Conservation (phyloP, 2,329 filamentous ascomycete species). For the Fusarium austroafricanum region DNA sequence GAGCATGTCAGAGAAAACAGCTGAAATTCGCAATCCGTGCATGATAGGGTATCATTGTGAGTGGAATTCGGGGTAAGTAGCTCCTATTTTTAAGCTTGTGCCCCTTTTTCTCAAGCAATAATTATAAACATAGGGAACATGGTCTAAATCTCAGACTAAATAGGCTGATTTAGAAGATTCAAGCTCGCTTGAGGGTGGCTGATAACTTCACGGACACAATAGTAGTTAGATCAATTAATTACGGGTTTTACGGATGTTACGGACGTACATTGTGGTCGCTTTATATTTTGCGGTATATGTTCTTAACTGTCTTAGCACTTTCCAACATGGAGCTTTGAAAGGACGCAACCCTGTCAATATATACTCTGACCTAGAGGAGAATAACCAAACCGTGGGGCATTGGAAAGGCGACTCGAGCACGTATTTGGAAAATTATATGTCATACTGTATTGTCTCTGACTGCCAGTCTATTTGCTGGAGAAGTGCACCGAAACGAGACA, state of each 20-base stretch:
- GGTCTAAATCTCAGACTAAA: background rate
- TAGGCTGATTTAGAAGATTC: background rate
- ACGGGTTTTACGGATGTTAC: background rate
- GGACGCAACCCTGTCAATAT: background rate
- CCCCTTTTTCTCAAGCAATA: background rate
- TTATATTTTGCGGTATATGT: background rate
- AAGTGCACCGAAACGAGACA: background rate
- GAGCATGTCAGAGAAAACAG: background rate
- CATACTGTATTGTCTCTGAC: background rate
- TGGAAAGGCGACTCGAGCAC: background rate
- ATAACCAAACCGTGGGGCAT: background rate
- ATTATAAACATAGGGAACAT: background rate
- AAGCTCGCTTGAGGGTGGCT: background rate
- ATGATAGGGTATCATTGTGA: background rate
- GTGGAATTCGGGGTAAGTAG: background rate
- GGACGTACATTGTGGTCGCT: background rate
- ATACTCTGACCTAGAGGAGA: background rate
- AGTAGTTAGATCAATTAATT: background rate
- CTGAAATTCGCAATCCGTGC: background rate
- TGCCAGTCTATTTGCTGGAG: background rate
- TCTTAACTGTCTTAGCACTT: background rate
- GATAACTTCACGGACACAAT: background rate
- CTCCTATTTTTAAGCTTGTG: background rate
- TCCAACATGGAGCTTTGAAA: background rate
- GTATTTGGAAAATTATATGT: background rate